Percentiles rank a stretch among this genome's conserved stretches.
Conservation (phyloP, 208 protist species). For the Trypanosoma avium region DNA sequence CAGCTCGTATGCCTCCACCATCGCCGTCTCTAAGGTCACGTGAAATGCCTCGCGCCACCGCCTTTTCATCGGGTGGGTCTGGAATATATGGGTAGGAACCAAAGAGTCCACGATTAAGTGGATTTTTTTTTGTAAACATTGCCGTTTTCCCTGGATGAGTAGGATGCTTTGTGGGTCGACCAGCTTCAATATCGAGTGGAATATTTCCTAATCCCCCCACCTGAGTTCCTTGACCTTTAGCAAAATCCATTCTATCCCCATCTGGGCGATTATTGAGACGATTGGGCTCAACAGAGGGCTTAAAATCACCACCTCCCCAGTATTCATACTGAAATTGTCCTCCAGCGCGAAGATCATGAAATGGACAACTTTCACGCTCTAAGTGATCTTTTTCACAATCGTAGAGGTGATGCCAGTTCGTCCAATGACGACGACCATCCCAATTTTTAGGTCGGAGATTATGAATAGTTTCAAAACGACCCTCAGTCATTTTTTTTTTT, state of each 20-base stretch:
- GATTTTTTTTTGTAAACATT: constrained; percentile 74
- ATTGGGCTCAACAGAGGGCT: constrained; percentile 46
- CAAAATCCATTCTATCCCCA: constrained; percentile 88
- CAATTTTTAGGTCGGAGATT: constrained; percentile 91
- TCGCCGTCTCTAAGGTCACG: constrained; percentile 25
- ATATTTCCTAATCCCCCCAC: constrained; percentile 61
- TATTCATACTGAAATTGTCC: constrained; percentile 92
- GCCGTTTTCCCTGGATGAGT: constrained; percentile 42
- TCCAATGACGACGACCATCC: constrained; percentile 89
- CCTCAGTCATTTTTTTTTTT: constrained; percentile 75
- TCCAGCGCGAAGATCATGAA: constrained; percentile 86
- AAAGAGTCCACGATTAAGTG: constrained; percentile 80
- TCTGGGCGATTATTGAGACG: constrained; percentile 51
- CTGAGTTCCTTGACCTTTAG: constrained; percentile 51
- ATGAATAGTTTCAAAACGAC: constrained; percentile 86
- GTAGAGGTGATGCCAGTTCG: constrained; percentile 91
- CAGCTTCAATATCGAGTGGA: constrained; percentile 68
- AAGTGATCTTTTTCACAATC: constrained; percentile 88
- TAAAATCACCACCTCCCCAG: constrained; percentile 53
- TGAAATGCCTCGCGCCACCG: constrained; percentile 1
- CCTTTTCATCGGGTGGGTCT: constrained; percentile 35
- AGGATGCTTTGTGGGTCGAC: constrained; percentile 39
- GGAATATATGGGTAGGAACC: constrained; percentile 79
- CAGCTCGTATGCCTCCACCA: constrained; percentile 62
- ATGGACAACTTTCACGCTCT: constrained; percentile 82